Evolutionary conservation across 176 grass and related monocot genomes (phyloP).

Genomic region (Triticum urartu): DNA sequence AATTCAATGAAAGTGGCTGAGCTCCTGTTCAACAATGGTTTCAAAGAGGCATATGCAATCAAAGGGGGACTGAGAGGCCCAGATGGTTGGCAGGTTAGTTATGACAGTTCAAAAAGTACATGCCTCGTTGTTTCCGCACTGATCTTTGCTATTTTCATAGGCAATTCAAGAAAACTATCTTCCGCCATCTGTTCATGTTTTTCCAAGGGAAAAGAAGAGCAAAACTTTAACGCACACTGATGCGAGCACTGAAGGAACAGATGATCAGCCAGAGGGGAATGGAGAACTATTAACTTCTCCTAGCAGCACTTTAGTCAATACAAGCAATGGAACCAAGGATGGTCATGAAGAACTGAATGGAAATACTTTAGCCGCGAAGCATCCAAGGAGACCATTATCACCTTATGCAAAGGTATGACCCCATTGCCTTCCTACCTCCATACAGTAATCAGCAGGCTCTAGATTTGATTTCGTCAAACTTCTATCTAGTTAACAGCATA

Average conservation of each 20-base stretch:
- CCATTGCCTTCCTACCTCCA: neutral
- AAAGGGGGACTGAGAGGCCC: conserved; percentile 83
- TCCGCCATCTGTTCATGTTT: conserved; percentile 76
- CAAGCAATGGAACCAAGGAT: conserved; percentile 20
- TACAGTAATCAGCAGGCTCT: neutral
- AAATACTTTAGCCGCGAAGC: conserved; percentile 26
- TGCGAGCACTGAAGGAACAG: conserved; percentile 28
- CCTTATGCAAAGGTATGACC: conserved; percentile 68
- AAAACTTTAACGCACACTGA: conserved; percentile 20
- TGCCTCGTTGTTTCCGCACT: neutral
- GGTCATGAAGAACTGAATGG: conserved; percentile 15
- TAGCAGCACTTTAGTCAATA: conserved; percentile 18
- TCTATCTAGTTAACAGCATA: neutral
- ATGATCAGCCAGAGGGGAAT: conserved; percentile 30
- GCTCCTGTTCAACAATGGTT: conserved; percentile 81
- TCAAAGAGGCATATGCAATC: conserved; percentile 89
- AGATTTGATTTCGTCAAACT: neutral
- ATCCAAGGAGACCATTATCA: conserved; percentile 31
- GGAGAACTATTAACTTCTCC: conserved; percentile 29
- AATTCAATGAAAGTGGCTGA: conserved; percentile 88
- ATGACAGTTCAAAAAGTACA: neutral
- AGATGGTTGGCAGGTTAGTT: conserved; percentile 87
- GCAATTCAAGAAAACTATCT: conserved; percentile 82
- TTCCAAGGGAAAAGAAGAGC: conserved; percentile 52
- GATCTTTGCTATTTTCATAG: conserved; percentile 25